These are phyloP conservation scores for Pleurotus tuoliensis DNA, from an alignment of 768 basidiomycete species.

Conservation along the genomic window DNA sequence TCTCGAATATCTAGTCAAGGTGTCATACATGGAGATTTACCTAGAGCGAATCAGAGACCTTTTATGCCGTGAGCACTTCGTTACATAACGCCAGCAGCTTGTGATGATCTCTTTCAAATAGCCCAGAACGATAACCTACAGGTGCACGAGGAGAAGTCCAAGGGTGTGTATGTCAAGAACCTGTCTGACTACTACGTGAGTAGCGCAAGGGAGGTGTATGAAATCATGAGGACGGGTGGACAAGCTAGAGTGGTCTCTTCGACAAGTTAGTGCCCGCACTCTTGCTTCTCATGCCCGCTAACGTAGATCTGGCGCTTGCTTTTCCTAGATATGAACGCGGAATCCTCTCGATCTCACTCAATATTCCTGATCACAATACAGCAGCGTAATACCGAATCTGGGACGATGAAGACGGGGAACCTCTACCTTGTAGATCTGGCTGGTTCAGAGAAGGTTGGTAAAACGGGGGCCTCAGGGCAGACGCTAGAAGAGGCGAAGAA, in stretches of 20 bases:
- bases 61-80: constrained; percentile 76
- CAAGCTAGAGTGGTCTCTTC: constrained; percentile 87
- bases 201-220: constrained; percentile 92
- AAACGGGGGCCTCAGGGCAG: constrained; percentile 98
- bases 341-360: constrained; percentile 97
- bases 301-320: not conserved
- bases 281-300: constrained; percentile 1
- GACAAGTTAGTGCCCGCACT: constrained; percentile 63
- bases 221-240: constrained; percentile 98
- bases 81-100: not conserved
- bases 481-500: constrained; percentile 99
- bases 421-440: constrained; percentile 97
- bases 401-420: constrained; percentile 94
- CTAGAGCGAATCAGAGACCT: constrained; percentile 94
- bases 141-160: constrained; percentile 96
- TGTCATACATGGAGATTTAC: constrained; percentile 99
- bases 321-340: constrained; percentile 93
- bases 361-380: constrained; percentile 98
- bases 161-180: constrained; percentile 97
- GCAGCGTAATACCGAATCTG: constrained; percentile 93
- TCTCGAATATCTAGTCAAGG: constrained; percentile 98
- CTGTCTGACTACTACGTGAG: constrained; percentile 98
- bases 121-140: constrained; percentile 98
- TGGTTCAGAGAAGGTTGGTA: constrained; percentile 98
- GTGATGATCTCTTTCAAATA: constrained; percentile 20